phyloP scores from a whole-genome alignment of 176 grass and related monocot genomes.

The Aegilops bicornis region DNA sequence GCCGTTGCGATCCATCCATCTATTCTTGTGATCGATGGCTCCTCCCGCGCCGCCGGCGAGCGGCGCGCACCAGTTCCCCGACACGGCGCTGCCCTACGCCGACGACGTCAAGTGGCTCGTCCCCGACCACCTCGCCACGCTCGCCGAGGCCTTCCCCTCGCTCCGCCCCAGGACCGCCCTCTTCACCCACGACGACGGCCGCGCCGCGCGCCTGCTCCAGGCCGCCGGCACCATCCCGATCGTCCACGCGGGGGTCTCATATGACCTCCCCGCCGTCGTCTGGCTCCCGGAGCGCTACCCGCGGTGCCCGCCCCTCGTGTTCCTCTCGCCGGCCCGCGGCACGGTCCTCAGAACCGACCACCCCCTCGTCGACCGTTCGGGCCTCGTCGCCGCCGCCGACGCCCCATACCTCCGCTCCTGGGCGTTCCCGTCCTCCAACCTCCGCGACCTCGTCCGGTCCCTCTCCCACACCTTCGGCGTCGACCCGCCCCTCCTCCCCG shows the following conservation, averaged over 20 bases:
- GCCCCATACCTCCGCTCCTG: not conserved
- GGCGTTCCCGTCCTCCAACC: conserved; percentile 7
- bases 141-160: not conserved
- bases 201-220: not conserved
- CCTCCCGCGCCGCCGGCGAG: not conserved
- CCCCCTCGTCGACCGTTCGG: not conserved
- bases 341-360: not conserved
- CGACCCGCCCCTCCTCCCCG: not conserved
- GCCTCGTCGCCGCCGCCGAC: not conserved
- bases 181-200: conserved; percentile 6
- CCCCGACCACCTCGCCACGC: not conserved
- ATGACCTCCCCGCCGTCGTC: not conserved
- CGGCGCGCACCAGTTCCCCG: not conserved
- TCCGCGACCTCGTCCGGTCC: not conserved
- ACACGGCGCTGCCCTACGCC: not conserved
- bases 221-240: conserved; percentile 11
- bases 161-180: not conserved
- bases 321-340: not conserved
- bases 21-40: not conserved
- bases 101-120: not conserved
- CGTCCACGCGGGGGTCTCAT: not conserved
- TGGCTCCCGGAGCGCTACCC: conserved; percentile 5
- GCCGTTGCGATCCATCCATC: not conserved
- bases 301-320: not conserved
- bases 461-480: not conserved